A percentile compares a stretch with the other conserved stretches of the same genome.
phyloP scores from a whole-genome alignment of 768 basidiomycete species.

The Phallus indusiatus region DNA sequence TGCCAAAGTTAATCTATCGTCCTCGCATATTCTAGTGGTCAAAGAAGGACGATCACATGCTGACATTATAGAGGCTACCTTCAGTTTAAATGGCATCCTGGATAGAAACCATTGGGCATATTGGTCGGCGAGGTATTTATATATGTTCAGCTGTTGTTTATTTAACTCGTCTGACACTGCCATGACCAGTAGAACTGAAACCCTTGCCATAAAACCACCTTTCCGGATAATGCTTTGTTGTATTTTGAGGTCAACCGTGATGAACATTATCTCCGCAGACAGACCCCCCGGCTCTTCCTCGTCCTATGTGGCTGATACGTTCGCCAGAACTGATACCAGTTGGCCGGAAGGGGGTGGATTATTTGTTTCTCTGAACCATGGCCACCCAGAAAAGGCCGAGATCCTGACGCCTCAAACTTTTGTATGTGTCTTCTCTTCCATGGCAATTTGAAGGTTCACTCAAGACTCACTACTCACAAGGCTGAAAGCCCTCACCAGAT shows the following conservation, averaged over 20 bases:
- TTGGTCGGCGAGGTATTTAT: neutral
- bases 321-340: neutral
- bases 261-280: neutral
- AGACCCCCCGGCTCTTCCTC: neutral
- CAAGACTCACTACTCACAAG: neutral
- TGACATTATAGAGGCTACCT: neutral
- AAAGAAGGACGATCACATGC: neutral
- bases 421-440: neutral
- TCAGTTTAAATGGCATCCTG: neutral
- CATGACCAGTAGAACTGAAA: neutral
- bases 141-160: neutral
- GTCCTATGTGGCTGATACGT: neutral
- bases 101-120: neutral
- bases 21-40: neutral
- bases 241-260: neutral
- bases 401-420: neutral
- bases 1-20: neutral
- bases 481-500: neutral
- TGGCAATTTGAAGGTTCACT: neutral
- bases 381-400: neutral
- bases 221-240: neutral
- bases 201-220: neutral
- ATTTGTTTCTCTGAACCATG: neutral
- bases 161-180: neutral
- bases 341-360: neutral